Conservation (phyloP, 768 basidiomycete species). For the Hygrocybe punicea region DNA sequence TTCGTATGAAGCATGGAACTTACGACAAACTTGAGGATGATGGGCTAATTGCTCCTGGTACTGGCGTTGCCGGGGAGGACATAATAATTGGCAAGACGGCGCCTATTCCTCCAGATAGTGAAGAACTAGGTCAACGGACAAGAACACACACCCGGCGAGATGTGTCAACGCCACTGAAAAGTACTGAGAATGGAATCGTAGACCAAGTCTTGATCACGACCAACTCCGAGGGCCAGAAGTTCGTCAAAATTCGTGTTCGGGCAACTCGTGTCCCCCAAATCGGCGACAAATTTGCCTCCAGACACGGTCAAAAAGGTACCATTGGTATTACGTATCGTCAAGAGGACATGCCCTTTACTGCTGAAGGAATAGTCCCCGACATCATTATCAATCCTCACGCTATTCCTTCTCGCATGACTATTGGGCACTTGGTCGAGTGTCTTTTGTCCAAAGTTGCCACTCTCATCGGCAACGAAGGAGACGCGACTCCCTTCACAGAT, state of each 20-base stretch:
- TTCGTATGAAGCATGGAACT: slow-evolving; percentile 96
- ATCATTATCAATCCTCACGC: slow-evolving; percentile 99
- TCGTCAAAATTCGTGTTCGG: slow-evolving; percentile 95
- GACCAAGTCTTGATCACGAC: slow-evolving; percentile 97
- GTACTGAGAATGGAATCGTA: slow-evolving; percentile 95
- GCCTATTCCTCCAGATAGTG: slow-evolving; percentile 92
- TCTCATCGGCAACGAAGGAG: slow-evolving; percentile 93
- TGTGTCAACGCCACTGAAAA: slow-evolving; percentile 96
- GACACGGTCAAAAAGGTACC: slow-evolving; percentile 99
- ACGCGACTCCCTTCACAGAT: slow-evolving; percentile 98
- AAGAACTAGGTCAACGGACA: slow-evolving; percentile 96
- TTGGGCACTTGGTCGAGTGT: slow-evolving; percentile 99
- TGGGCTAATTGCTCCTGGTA: slow-evolving; percentile 93
- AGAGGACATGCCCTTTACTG: slow-evolving; percentile 99
- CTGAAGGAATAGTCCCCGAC: slow-evolving; percentile 95
- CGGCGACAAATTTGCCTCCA: slow-evolving; percentile 98
- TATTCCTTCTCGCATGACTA: slow-evolving; percentile 99
- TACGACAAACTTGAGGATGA: slow-evolving; percentile 98
- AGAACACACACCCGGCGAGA: slow-evolving; percentile 90
- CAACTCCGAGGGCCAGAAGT: slow-evolving; percentile 93
- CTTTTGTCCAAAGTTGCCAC: slow-evolving; percentile 94
- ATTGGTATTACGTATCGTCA: slow-evolving; percentile 99
- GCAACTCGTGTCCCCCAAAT: slow-evolving; percentile 96
- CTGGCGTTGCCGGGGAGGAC: slow-evolving; percentile 92
- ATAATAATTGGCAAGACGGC: slow-evolving; percentile 99